These are phyloP conservation scores for Phytophthora pini DNA, from an alignment of 352 stramenopile genomes.

Conservation along the genomic window DNA sequence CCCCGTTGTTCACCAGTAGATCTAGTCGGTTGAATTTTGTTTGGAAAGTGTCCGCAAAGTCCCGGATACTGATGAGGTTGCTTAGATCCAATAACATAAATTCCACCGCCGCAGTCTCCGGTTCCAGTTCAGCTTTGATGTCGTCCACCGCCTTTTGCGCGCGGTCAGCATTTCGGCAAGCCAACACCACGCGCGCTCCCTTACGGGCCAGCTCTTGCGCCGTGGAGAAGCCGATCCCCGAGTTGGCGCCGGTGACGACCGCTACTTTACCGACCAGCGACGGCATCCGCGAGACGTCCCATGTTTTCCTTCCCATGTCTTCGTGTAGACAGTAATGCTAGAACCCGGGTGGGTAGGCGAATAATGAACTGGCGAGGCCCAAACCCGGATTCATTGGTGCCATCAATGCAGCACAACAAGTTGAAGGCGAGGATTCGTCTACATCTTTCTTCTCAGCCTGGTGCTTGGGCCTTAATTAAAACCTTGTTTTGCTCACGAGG, in stretches of 20 bases:
- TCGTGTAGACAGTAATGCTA: not conserved
- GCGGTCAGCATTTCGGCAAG: constrained; percentile 63
- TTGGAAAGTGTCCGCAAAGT: constrained; percentile 45
- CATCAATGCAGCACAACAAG: not conserved
- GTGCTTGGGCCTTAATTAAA: too few species aligned
- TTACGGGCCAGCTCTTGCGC: constrained; percentile 62
- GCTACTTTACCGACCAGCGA: constrained; percentile 61
- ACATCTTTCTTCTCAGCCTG: too few species aligned
- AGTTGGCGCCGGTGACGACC: constrained; percentile 87
- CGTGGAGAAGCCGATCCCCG: constrained; percentile 86
- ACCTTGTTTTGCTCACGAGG: too few species aligned
- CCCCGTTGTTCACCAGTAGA: constrained; percentile 69
- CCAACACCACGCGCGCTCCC: constrained; percentile 78
- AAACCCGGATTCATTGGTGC: constrained; percentile 11
- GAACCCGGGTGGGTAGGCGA: constrained; percentile 2
- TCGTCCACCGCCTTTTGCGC: constrained; percentile 33
- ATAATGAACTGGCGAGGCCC: not conserved
- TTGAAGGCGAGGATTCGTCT: too few species aligned
- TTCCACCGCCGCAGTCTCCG: constrained; percentile 22
- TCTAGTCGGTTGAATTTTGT: constrained; percentile 52
- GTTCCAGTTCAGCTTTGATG: constrained; percentile 35
- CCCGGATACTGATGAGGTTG: constrained; percentile 40
- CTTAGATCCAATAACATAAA: constrained; percentile 58
- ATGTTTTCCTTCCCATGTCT: constrained; percentile 2
- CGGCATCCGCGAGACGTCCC: constrained; percentile 38